Percentiles rank a stretch among this genome's conserved stretches.
Evolutionary conservation across 352 stramenopile species (phyloP).

Genomic region (Phytophthora tubulina): DNA sequence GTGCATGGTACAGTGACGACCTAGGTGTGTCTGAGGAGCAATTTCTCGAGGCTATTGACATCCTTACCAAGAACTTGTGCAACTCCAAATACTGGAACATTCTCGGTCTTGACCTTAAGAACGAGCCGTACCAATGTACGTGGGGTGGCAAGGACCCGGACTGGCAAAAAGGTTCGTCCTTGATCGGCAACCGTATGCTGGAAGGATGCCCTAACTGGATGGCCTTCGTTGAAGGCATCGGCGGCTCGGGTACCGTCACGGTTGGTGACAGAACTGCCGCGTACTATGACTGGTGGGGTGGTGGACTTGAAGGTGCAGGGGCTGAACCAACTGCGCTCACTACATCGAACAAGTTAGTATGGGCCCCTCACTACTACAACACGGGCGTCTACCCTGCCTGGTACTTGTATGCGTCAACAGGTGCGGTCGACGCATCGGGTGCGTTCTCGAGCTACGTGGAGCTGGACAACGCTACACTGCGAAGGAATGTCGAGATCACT

Average conservation of each 20-base stretch:
- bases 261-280: constrained; percentile 35
- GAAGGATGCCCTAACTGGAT: constrained; percentile 68
- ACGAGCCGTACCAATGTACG: constrained; percentile 65
- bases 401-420: constrained; percentile 61
- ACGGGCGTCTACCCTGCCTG: constrained; percentile 64
- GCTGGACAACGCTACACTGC: constrained; percentile 56
- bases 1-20: constrained; percentile 62
- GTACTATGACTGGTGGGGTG: constrained; percentile 78
- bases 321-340: constrained; percentile 46
- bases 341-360: constrained; percentile 62
- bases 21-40: constrained; percentile 59
- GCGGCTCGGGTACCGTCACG: constrained; percentile 44
- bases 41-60: constrained; percentile 66
- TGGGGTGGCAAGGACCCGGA: constrained; percentile 54
- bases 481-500: constrained; percentile 60
- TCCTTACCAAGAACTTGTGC: constrained; percentile 66
- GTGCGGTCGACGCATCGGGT: constrained; percentile 19
- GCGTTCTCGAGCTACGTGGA: constrained; percentile 49
- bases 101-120: constrained; percentile 71
- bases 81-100: constrained; percentile 69
- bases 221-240: constrained; percentile 72
- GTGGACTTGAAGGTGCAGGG: constrained; percentile 49
- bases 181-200: constrained; percentile 72
- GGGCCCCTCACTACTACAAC: constrained; percentile 79
- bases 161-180: constrained; percentile 59